Base-by-base conservation (phyloP, 2,329 filamentous ascomycete species). In the Fusarium dimerum region DNA sequence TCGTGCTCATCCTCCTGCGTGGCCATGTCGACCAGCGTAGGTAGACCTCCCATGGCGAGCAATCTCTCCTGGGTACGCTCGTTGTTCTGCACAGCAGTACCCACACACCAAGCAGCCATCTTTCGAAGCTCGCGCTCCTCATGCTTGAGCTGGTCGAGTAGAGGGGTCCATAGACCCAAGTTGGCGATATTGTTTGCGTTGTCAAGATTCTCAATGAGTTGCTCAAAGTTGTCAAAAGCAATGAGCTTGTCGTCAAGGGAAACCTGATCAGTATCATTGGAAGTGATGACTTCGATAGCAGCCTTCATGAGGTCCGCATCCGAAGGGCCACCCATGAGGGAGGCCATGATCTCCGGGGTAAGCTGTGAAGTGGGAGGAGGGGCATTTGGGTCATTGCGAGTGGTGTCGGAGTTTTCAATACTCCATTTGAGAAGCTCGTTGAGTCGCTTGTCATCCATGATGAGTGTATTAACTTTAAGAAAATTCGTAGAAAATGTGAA, bases 81-180 rank as follows among this genome's bases (percentile, higher is more conserved):
- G 72, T 99, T 97, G 76, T 99, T 99, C 79, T 97, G 92, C 54
- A 99, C 94, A 10, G 94, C 93, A 6, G 92, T 97, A 46, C 90
- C 91, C 52, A 94, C 78, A 75, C 92, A 97, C 90, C 91, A 96
- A n/a, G 92, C 92, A 3, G 93, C 92, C 83, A 91, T 92, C 64
- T 80, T 85, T 59, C 92, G 80, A 66, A 96, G 77, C 57, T 94
- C 89, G 6, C 79, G 69, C 66, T 94, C 87, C 11, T 82, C 78
- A 65, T 86, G 80, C 45, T 79, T 77, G 13, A 99, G 78, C 57
- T 88, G 84, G 9, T 79, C 73, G 11, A 97, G 77, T 39, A 99
- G 78, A 10, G 90, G 90, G 11, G 83, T 81, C 94, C 94, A 99
- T 32, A 97, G 79, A 7, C 82, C 81, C 17, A 97, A 76, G 29